Base-by-base conservation (phyloP, 352 stramenopile genomes). In the Phytophthora pistaciae region DNA sequence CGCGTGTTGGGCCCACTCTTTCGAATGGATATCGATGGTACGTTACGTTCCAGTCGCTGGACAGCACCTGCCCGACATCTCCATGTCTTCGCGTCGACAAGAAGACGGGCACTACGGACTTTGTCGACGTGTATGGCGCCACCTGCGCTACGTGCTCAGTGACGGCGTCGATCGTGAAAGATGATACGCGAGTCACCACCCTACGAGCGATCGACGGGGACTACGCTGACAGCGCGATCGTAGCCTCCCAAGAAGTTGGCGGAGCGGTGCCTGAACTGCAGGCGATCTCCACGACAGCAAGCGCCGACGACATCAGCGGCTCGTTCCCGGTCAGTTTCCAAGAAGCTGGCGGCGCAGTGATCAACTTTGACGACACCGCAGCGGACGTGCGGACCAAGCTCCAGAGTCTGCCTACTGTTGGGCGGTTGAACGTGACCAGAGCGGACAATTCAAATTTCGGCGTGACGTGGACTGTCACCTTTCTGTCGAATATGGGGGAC, bases 301-400 rank as follows among this genome's bases (percentile, higher is more conserved):
- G 46, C 3, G 59, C 64, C 10, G 56, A 84, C 13, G 76, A 92
- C 23, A 72, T 95, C 13, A 68, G 68, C 8, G 88, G 88, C 5
- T 83, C 82, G 13, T 91, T 95, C 59, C 52, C 70, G 3, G 53
- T 93, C 6, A 91, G 91, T n/a, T 95, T 95, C 36, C 79, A 80
- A 52, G 83, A 82, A 20, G 74, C 72, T 11, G 80, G 87, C 46
- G 58, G 79, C 8, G 86, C 76, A 27, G 70, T 88, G 3, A 80
- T 95, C 57, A 90, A 91, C 64, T 84, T 76, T 62, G 83, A 93
- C 48, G 88, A 95, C 49, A 93, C 85, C 8, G 83, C 85, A 18
- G 62, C 60, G 0, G 88, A 95, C 50, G 76, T 95, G n/a, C 80
- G 85, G 44, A 89, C 85, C 5, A 95, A 93, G 54, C 72, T 95